These are phyloP conservation scores for Phlebiopsis flavidoalba DNA, from an alignment of 768 basidiomycete genomes.

Conservation along the genomic window DNA sequence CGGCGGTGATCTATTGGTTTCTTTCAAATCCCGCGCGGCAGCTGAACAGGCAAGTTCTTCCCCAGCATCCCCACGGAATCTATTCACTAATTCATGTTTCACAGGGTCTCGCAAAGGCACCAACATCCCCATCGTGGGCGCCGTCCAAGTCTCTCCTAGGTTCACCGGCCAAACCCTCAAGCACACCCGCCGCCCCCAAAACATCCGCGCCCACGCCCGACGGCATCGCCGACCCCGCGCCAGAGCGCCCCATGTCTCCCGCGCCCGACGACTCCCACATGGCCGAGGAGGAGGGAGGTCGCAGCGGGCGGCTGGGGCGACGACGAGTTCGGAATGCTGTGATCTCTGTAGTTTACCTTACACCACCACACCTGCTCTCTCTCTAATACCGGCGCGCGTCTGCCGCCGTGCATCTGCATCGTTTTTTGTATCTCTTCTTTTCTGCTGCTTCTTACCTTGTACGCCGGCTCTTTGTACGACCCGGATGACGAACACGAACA, in stretches of 20 bases:
- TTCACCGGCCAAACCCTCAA: constrained; percentile 32
- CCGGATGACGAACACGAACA: not conserved
- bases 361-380: not conserved
- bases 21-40: constrained; percentile 65
- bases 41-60: constrained; percentile 64
- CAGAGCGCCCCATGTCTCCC: constrained; percentile 22
- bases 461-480: not conserved
- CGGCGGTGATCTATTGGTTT: constrained; percentile 55
- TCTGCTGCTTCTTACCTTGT: not conserved
- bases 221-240: constrained; percentile 13
- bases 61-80: not conserved
- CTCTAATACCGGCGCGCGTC: not conserved
- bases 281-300: constrained; percentile 52
- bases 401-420: not conserved
- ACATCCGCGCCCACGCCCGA: constrained; percentile 18
- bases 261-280: constrained; percentile 26
- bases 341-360: constrained; percentile 5
- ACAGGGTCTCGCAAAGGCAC: constrained; percentile 67
- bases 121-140: constrained; percentile 60
- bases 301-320: constrained; percentile 72
- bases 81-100: constrained; percentile 1
- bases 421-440: not conserved
- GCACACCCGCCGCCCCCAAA: constrained; percentile 12
- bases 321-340: constrained; percentile 71
- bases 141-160: constrained; percentile 63